Evolutionary conservation across 768 basidiomycete species (phyloP).

Genomic region (Pilatotrama ljubarskyi): DNA sequence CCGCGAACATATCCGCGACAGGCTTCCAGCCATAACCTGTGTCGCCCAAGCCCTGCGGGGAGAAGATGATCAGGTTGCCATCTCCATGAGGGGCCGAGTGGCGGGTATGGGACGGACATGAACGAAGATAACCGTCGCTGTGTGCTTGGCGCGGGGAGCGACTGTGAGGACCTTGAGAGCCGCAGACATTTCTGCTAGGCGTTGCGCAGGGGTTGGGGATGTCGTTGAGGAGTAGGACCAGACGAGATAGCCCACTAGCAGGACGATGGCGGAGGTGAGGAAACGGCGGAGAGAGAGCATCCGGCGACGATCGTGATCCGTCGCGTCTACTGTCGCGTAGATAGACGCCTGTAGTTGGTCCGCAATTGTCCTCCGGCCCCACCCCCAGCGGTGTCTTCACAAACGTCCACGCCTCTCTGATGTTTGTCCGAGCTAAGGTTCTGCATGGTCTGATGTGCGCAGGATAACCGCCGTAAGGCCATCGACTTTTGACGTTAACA

Average conservation of each 20-base stretch:
- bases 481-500: too few relatives aligned
- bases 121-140: conserved; percentile 85
- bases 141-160: conserved; percentile 61
- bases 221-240: background rate
- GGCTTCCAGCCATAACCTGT: conserved; percentile 75
- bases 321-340: background rate
- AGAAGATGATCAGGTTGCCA: background rate
- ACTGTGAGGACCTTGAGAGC: conserved; percentile 52
- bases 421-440: too few relatives aligned
- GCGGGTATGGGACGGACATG: conserved; percentile 59
- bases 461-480: too few relatives aligned
- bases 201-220: background rate
- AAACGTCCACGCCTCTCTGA: too few relatives aligned
- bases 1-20: conserved; percentile 66
- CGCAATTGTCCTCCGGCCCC: too few relatives aligned
- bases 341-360: too few relatives aligned
- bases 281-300: conserved; percentile 3
- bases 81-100: background rate
- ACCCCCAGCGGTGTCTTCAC: too few relatives aligned
- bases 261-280: background rate
- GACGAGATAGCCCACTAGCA: background rate
- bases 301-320: background rate
- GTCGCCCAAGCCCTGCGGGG: conserved; percentile 69
- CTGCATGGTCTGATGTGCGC: too few relatives aligned
- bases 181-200: conserved; percentile 20